Percentiles rank a stretch among this genome's conserved stretches.
Conservation (phyloP, 2,329 filamentous ascomycete genomes). For the Allantophomopsis lycopodina region DNA sequence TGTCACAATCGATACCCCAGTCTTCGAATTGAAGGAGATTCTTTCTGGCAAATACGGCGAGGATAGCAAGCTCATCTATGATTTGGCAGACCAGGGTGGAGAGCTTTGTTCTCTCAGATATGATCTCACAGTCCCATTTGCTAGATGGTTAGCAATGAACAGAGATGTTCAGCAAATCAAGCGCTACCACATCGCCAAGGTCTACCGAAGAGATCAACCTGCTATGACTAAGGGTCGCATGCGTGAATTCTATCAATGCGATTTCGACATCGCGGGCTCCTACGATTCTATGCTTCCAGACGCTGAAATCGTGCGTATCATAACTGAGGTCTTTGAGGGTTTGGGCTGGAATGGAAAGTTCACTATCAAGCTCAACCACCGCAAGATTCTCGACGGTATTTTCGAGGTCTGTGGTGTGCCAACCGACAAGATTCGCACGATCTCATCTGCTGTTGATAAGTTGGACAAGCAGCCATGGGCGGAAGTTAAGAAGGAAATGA, state of each 20-base stretch:
- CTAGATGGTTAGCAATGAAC: conserved; percentile 89
- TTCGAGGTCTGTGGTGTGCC: conserved; percentile 88
- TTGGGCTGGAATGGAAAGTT: conserved; percentile 52
- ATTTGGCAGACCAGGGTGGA: conserved; percentile 76
- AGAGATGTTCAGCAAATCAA: conserved; percentile 66
- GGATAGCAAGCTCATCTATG: conserved; percentile 85
- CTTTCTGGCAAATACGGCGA: conserved; percentile 85
- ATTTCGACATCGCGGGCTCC: conserved; percentile 83
- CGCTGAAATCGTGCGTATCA: conserved; percentile 75
- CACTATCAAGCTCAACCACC: conserved; percentile 90
- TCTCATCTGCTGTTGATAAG: conserved; percentile 91
- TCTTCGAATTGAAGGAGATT: conserved; percentile 81
- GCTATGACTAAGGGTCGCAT: conserved; percentile 85
- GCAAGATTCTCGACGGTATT: conserved; percentile 84
- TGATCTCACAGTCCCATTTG: conserved; percentile 81
- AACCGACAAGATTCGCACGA: conserved; percentile 71
- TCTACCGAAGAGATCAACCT: conserved; percentile 70
- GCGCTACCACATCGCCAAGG: conserved; percentile 90
- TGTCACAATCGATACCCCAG: conserved; percentile 65
- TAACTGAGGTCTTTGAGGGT: conserved; percentile 72
- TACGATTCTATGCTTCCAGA: conserved; percentile 91
- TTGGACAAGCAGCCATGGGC: conserved; percentile 86
- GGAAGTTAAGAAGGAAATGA: conserved; percentile 87
- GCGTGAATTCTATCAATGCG: conserved; percentile 95
- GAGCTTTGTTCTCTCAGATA: conserved; percentile 77